Percentiles rank a stretch among this genome's conserved stretches.
These are phyloP conservation scores for Castanea sativa DNA, from an alignment of 306 rosid species.

Conservation along the genomic window DNA sequence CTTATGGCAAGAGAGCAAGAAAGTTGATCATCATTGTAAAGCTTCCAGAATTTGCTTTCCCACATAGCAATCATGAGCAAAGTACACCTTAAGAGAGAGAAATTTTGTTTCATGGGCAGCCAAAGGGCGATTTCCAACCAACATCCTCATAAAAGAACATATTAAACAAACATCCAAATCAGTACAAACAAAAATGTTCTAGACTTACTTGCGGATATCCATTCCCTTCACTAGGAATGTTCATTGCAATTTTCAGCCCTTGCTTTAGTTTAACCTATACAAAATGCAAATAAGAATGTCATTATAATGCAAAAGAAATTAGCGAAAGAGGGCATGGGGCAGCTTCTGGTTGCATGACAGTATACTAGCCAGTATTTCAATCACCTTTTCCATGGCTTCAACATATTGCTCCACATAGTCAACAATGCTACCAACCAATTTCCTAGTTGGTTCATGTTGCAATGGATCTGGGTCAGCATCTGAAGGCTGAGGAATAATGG, in stretches of 20 bases:
- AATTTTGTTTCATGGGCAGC: no score
- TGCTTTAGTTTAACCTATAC: conserved; percentile 88
- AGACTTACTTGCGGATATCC: conserved; percentile 77
- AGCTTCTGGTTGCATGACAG: not conserved
- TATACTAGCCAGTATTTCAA: not conserved
- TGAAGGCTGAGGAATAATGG: conserved; percentile 43
- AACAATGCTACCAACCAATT: conserved; percentile 61
- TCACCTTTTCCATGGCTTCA: conserved; percentile 96
- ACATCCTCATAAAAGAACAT: not conserved
- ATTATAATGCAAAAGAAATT: conserved; percentile 14
- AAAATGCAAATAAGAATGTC: conserved; percentile 9
- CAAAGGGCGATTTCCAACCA: not conserved
- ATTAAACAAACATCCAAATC: not conserved
- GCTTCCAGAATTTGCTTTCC: conserved; percentile 89
- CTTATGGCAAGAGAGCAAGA: conserved; percentile 75
- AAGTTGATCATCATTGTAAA: conserved; percentile 73
- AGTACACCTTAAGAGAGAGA: no score
- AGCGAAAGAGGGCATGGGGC: not conserved
- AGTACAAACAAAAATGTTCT: conserved; percentile 4
- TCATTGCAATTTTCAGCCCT: conserved; percentile 86
- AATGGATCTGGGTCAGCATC: conserved; percentile 37
- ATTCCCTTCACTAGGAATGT: conserved; percentile 84
- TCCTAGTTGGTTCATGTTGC: conserved; percentile 52
- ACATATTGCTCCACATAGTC: conserved; percentile 67
- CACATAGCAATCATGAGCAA: conserved; percentile 19